These are phyloP conservation scores for Microsporum ferrugineum DNA, from an alignment of 2,329 filamentous ascomycete species.

Conservation along the genomic window DNA sequence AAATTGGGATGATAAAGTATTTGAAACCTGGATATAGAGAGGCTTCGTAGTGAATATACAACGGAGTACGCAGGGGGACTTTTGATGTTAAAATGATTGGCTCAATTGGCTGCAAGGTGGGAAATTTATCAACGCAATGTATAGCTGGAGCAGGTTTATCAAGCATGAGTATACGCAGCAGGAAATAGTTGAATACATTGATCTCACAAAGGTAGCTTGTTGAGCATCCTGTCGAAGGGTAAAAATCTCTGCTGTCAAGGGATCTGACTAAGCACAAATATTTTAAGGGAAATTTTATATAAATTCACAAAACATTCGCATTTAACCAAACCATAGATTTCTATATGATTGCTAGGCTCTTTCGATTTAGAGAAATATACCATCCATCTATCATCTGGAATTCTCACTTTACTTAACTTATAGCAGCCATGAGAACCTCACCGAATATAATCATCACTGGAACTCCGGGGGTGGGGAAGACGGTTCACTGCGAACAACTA, in stretches of 20 bases:
- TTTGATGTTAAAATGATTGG: too few species aligned
- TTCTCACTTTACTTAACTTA: not conserved
- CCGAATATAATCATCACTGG: conserved; percentile 95
- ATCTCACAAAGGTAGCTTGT: too few species aligned
- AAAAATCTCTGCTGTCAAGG: too few species aligned
- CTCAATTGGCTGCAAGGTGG: too few species aligned
- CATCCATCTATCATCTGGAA: not conserved
- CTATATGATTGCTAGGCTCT: not conserved
- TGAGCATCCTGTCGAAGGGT: too few species aligned
- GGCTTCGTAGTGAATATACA: not conserved
- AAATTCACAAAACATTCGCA: not conserved
- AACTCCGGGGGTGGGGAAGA: conserved; percentile 92
- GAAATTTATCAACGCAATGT: too few species aligned
- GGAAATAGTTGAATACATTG: too few species aligned
- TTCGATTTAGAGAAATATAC: not conserved
- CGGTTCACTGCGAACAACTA: conserved; percentile 74
- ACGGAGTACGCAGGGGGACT: too few species aligned
- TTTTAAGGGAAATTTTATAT: not conserved
- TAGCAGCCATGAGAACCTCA: conserved; percentile 26
- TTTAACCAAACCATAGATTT: not conserved
- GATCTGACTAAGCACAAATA: too few species aligned
- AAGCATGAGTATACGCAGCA: too few species aligned
- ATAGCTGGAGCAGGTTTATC: too few species aligned
- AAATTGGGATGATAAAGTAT: too few species aligned
- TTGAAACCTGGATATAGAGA: not conserved